phyloP scores from a whole-genome alignment of 805 yeast species.

The Debaryomyces prosopidis region DNA sequence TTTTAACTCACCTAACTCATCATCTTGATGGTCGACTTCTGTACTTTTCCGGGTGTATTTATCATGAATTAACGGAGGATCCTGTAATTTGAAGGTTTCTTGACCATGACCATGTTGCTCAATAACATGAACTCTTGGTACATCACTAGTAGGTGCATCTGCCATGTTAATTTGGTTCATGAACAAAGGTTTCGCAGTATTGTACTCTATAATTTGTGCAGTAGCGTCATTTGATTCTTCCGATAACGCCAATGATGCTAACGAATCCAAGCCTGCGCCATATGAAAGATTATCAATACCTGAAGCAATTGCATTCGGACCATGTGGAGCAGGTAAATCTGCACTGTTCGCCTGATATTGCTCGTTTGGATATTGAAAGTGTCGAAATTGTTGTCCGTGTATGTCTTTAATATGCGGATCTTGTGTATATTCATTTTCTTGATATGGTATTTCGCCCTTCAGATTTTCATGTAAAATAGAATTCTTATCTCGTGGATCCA shows the following conservation, averaged over 20 bases:
- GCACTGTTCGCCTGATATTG: not conserved
- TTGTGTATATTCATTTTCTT: not conserved
- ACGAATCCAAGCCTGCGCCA: not conserved
- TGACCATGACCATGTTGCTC: not conserved
- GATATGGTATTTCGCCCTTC: not conserved
- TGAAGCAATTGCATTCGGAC: too few species aligned
- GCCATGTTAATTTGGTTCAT: constrained; percentile 6
- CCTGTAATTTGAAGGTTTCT: constrained; percentile 14
- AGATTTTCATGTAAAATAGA: not conserved
- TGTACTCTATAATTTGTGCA: constrained; percentile 12
- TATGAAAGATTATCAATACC: too few species aligned
- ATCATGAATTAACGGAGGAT: constrained; percentile 13
- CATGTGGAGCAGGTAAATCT: not conserved
- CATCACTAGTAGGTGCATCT: not conserved
- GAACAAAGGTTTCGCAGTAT: constrained; percentile 10
- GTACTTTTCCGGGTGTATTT: constrained; percentile 4
- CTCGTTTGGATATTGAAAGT: not conserved
- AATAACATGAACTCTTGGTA: not conserved
- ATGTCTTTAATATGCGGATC: not conserved
- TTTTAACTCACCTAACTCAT: not conserved
- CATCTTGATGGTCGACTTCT: constrained; percentile 1
- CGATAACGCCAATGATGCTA: constrained; percentile 11
- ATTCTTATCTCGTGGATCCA: too few species aligned
- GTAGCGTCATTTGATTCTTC: constrained; percentile 15
- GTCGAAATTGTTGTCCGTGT: not conserved